Evolutionary conservation across 2,329 filamentous ascomycete species (phyloP).

Genomic region (Arachnomyces sp.): DNA sequence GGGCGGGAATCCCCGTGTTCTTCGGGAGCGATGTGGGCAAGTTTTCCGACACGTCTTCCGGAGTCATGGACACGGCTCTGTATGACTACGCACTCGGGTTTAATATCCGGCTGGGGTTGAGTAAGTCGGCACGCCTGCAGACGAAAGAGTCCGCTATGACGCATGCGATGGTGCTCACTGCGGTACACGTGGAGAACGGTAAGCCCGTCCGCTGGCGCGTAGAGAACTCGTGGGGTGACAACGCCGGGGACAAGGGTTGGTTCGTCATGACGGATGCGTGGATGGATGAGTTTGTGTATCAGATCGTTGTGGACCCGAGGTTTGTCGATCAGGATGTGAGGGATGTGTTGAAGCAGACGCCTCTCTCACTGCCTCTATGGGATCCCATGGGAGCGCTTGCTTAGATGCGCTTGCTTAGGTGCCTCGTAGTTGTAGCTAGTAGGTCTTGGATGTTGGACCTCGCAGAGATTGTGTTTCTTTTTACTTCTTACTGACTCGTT

Average conservation of each 20-base stretch:
- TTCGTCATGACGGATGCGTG: constrained; percentile 80
- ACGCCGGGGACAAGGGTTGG: constrained; percentile 66
- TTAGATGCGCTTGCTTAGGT: constrained; percentile 29
- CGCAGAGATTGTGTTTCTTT: too few species aligned
- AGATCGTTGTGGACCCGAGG: constrained; percentile 71
- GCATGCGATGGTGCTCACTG: constrained; percentile 86
- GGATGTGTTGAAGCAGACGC: constrained; percentile 62
- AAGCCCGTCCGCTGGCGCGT: constrained; percentile 71
- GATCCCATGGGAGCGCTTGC: constrained; percentile 72
- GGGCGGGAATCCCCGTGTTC: constrained; percentile 71
- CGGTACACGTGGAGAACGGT: constrained; percentile 65
- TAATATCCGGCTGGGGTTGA: constrained; percentile 63
- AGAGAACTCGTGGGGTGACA: constrained; percentile 74
- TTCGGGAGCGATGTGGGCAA: constrained; percentile 86
- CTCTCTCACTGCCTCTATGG: constrained; percentile 66
- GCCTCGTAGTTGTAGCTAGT: too few species aligned
- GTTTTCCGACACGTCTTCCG: constrained; percentile 57
- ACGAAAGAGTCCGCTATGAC: constrained; percentile 78
- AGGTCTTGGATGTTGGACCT: too few species aligned
- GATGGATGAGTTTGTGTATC: constrained; percentile 76
- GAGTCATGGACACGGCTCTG: constrained; percentile 72
- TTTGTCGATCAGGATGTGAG: constrained; percentile 57
- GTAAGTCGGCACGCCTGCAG: constrained; percentile 64
- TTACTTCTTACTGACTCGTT: too few species aligned
- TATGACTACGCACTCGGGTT: constrained; percentile 80